Conservation (phyloP, 306 rosid species). For the Pyrus betulifolia region DNA sequence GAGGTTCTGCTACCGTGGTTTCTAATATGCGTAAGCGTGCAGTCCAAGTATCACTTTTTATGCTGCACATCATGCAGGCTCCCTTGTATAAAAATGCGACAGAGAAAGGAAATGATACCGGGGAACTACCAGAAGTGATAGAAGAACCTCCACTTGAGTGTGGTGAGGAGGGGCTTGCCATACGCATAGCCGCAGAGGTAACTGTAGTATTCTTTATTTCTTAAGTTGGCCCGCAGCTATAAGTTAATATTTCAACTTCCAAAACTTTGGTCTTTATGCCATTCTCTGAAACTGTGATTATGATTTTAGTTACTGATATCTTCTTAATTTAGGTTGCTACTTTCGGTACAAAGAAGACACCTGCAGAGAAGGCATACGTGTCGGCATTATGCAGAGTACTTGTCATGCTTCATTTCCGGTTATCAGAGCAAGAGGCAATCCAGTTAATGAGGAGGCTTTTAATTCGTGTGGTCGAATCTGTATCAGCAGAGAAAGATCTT, state of each 20-base stretch:
- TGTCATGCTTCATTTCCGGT: constrained; percentile 63
- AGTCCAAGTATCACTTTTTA: constrained; percentile 89
- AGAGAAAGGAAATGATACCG: constrained; percentile 31
- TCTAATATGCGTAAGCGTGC: constrained; percentile 85
- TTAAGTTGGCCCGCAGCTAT: neutral
- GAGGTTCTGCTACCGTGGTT: constrained; percentile 48
- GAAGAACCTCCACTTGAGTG: constrained; percentile 69
- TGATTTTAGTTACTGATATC: neutral
- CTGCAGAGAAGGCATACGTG: constrained; percentile 76
- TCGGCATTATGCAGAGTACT: constrained; percentile 62
- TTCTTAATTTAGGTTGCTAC: constrained; percentile 52
- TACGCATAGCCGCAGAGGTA: constrained; percentile 85
- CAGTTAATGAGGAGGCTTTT: constrained; percentile 64
- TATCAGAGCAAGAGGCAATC: constrained; percentile 64
- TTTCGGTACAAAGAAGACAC: constrained; percentile 62
- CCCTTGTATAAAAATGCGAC: constrained; percentile 50
- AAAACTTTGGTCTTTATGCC: neutral
- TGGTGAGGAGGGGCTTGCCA: constrained; percentile 83
- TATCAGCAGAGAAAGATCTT: constrained; percentile 36
- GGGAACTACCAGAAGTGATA: constrained; percentile 37
- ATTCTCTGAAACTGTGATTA: neutral
- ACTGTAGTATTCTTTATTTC: constrained; percentile 3
- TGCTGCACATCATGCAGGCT: constrained; percentile 91
- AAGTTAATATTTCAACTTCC: neutral
- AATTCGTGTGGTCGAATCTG: constrained; percentile 20